These are phyloP conservation scores for Plasmodium malariae DNA, from an alignment of 169 alveolate species.

Conservation along the genomic window DNA sequence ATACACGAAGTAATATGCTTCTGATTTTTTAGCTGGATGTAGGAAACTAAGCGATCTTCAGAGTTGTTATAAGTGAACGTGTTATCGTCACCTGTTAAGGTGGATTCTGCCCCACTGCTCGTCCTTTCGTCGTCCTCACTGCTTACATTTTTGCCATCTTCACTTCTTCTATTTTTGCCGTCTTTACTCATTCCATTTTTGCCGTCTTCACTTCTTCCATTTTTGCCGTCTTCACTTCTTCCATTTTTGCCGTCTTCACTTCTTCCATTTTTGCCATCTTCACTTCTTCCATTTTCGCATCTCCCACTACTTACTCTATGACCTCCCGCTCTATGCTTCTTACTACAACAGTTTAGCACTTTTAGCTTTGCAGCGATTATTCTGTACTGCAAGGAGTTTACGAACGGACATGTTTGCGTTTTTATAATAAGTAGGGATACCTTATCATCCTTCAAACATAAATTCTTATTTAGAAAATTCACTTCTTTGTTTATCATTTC, in stretches of 20 bases:
- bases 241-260: too few relatives aligned
- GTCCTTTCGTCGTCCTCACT: too few relatives aligned
- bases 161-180: too few relatives aligned
- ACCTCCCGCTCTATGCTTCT: background rate
- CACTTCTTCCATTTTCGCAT: too few relatives aligned
- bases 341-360: conserved; percentile 3
- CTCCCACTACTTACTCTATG: too few relatives aligned
- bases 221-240: too few relatives aligned
- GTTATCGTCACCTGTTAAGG: background rate
- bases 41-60: background rate
- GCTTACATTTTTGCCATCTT: too few relatives aligned
- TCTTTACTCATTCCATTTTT: too few relatives aligned
- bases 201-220: too few relatives aligned
- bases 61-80: background rate
- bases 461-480: conserved; percentile 27
- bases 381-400: conserved; percentile 35
- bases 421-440: conserved; percentile 32
- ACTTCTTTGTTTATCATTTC: conserved; percentile 41
- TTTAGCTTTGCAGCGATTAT: conserved; percentile 9
- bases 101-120: too few relatives aligned
- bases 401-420: conserved; percentile 58
- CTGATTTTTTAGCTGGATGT: background rate
- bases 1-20: conserved; percentile 31
- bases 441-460: conserved; percentile 52
- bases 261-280: too few relatives aligned